These are phyloP conservation scores for Candida odintsovae DNA, from an alignment of 805 yeast species.

Conservation along the genomic window DNA sequence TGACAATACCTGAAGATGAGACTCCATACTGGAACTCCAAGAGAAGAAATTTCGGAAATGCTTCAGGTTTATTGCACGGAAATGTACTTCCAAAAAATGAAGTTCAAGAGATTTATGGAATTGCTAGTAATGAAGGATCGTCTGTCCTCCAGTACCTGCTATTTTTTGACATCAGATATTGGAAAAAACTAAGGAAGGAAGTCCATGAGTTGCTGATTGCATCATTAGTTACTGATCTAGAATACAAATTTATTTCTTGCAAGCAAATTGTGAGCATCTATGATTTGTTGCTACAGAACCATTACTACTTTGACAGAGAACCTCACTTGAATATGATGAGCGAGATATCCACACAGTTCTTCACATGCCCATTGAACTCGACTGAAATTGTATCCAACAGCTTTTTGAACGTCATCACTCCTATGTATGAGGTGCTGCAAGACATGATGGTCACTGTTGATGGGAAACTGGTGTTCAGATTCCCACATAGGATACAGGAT, in stretches of 20 bases:
- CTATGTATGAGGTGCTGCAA: constrained; percentile 39
- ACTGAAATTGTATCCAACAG: constrained; percentile 34
- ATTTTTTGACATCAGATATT: constrained; percentile 52
- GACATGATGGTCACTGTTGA: constrained; percentile 28
- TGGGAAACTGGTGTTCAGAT: constrained; percentile 19
- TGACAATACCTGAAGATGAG: constrained; percentile 8
- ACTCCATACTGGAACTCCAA: constrained; percentile 20
- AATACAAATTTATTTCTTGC: constrained; percentile 42
- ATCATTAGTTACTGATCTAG: constrained; percentile 44
- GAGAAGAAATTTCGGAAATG: constrained; percentile 1
- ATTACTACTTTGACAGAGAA: constrained; percentile 72
- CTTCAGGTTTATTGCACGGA: constrained; percentile 16
- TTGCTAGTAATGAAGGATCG: constrained; percentile 3
- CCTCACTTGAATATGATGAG: constrained; percentile 77
- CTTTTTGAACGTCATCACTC: constrained; percentile 37
- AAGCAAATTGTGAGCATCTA: constrained; percentile 49
- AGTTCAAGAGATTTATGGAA: background rate
- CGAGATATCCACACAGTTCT: constrained; percentile 75
- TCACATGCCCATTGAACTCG: constrained; percentile 84
- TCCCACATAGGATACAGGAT: constrained; percentile 7
- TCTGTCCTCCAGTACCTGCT: constrained; percentile 56
- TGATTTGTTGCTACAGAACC: constrained; percentile 41
- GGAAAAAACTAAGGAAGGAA: constrained; percentile 43
- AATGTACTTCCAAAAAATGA: constrained; percentile 8
- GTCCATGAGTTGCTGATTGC: constrained; percentile 49